These are phyloP conservation scores for Podospora didyma DNA, from an alignment of 495 filamentous ascomycete genomes.

Conservation along the genomic window DNA sequence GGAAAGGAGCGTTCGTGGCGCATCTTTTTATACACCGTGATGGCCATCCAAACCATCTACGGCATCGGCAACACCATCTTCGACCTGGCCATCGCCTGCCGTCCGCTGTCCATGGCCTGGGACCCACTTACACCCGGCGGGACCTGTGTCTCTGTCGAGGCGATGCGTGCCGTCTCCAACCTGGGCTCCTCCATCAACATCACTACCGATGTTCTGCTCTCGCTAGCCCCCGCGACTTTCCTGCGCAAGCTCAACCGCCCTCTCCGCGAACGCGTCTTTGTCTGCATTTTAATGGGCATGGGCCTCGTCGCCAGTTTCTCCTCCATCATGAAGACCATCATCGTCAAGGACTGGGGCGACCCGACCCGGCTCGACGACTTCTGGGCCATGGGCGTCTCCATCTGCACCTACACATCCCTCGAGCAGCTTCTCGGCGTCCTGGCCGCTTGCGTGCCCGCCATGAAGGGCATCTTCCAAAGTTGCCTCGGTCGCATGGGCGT, in stretches of 20 bases:
- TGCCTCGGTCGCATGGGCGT: conserved; percentile 16
- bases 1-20: conserved; percentile 32
- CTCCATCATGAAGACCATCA: conserved; percentile 23
- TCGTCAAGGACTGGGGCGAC: conserved; percentile 16
- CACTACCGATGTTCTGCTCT: conserved; percentile 23
- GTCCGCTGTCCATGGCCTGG: conserved; percentile 20
- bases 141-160: conserved; percentile 14
- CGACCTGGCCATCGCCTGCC: conserved; percentile 21
- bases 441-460: conserved; percentile 23
- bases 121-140: conserved; percentile 6
- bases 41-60: conserved; percentile 53
- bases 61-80: conserved; percentile 34
- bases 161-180: conserved; percentile 18
- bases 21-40: conserved; percentile 51
- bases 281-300: conserved; percentile 26
- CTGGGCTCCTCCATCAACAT: conserved; percentile 20
- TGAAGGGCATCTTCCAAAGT: conserved; percentile 18
- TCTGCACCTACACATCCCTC: conserved; percentile 22
- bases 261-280: conserved; percentile 23
- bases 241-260: conserved; percentile 24
- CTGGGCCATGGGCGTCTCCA: conserved; percentile 16
- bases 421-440: conserved; percentile 23
- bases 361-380: conserved; percentile 5
- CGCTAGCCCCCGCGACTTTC: conserved; percentile 20
- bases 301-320: conserved; percentile 20